These are phyloP conservation scores for Striga asiatica DNA, from an alignment of 257 asterid genomes.

Conservation along the genomic window DNA sequence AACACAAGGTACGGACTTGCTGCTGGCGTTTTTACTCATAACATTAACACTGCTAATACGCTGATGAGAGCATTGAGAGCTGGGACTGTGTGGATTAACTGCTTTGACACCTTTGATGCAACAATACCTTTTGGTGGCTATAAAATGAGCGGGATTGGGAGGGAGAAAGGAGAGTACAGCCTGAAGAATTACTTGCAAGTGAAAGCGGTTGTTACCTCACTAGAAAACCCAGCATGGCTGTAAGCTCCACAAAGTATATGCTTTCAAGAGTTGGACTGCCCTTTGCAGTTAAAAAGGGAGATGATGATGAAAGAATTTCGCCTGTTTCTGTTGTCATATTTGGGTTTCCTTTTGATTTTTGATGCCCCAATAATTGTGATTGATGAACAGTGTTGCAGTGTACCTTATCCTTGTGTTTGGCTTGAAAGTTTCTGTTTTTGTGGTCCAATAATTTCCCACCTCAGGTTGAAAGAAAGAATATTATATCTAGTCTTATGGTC, in stretches of 20 bases:
- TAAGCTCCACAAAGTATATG: conserved; percentile 20
- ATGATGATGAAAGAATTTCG: conserved; percentile 19
- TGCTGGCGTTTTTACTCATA: conserved; percentile 83
- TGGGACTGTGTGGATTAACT: conserved; percentile 79
- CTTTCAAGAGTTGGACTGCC: conserved; percentile 4
- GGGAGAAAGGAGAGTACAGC: conserved; percentile 89
- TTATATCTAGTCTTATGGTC: no score
- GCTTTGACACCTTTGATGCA: conserved; percentile 82
- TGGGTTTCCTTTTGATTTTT: no score
- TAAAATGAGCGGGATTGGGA: conserved; percentile 91
- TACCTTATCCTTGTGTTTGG: not conserved
- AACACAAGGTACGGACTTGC: conserved; percentile 60
- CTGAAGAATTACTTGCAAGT: conserved; percentile 87
- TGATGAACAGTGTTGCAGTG: not conserved
- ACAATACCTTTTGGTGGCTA: conserved; percentile 94
- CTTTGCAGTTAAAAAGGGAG: not conserved
- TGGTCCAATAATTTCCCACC: not conserved
- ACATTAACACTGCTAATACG: conserved; percentile 76
- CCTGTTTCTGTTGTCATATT: not conserved
- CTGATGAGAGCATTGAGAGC: conserved; percentile 71
- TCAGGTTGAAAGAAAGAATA: no score
- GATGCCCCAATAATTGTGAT: not conserved
- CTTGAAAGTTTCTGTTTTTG: not conserved
- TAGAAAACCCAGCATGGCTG: conserved; percentile 90
- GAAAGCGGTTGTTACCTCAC: conserved; percentile 77